Conservation (phyloP, 208 protist genomes). For the Trypanosoma scelopori region DNA sequence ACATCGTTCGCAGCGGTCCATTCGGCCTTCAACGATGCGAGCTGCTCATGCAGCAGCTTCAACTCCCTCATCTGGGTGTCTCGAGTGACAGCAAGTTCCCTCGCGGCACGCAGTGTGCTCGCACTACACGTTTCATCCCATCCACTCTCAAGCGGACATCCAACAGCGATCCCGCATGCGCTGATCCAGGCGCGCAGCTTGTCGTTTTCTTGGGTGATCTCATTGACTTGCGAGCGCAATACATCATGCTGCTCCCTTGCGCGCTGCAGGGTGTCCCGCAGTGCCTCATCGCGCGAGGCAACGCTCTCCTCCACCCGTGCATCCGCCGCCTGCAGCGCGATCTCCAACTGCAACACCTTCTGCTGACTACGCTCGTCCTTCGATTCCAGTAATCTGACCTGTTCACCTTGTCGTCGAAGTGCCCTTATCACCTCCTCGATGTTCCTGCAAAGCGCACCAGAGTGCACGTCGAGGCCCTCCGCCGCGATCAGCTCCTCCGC, state of each 20-base stretch:
- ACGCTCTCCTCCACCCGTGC: conserved; percentile 6
- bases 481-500: conserved; percentile 1
- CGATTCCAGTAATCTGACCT: conserved; percentile 6
- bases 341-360: conserved; percentile 7
- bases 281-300: neutral
- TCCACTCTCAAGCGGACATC: conserved; percentile 3
- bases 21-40: neutral
- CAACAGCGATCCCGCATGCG: conserved; percentile 4
- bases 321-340: neutral
- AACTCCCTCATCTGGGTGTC: conserved; percentile 1
- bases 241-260: conserved; percentile 10
- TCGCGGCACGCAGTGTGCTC: conserved; percentile 1
- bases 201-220: conserved; percentile 9
- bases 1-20: neutral
- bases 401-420: neutral
- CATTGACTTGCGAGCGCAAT: neutral
- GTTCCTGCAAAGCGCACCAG: conserved; percentile 15
- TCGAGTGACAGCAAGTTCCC: neutral
- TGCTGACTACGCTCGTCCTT: conserved; percentile 1
- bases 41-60: conserved; percentile 1
- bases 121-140: neutral
- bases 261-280: neutral
- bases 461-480: conserved; percentile 3
- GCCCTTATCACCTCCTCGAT: conserved; percentile 8
- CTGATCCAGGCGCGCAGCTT: conserved; percentile 4